A percentile compares a stretch with the other conserved stretches of the same genome.
Conservation (phyloP, 1,284 basidiomycete species). For the Vanrija sp. region DNA sequence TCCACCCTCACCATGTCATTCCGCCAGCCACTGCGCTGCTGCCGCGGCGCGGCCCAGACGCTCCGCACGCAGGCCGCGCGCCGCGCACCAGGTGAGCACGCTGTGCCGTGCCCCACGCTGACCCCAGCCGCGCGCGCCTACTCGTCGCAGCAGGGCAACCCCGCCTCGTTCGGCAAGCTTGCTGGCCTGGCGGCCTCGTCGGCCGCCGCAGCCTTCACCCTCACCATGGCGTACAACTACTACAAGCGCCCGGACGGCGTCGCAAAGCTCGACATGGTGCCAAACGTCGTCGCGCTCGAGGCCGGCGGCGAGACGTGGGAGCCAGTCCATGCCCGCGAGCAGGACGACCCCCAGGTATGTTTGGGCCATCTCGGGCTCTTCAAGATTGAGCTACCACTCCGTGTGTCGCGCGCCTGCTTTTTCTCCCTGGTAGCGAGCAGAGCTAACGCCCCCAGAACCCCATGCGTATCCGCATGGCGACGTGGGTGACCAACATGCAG, state of each 20-base stretch:
- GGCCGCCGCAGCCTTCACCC: slow-evolving; percentile 9
- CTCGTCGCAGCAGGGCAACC: background rate
- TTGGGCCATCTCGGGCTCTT: background rate
- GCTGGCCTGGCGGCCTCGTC: slow-evolving; percentile 3
- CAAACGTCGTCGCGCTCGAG: slow-evolving; percentile 29
- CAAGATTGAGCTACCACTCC: slow-evolving; percentile 13
- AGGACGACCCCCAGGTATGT: slow-evolving; percentile 46
- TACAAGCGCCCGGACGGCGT: background rate
- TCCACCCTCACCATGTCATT: slow-evolving; percentile 1
- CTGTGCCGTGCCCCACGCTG: too few species aligned
- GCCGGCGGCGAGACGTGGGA: slow-evolving; percentile 32
- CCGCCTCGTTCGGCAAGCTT: background rate
- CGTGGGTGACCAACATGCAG: slow-evolving; percentile 76
- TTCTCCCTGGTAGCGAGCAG: too few species aligned
- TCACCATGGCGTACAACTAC: slow-evolving; percentile 8
- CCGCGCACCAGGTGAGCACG: slow-evolving; percentile 4
- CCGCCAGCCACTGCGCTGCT: slow-evolving; percentile 8
- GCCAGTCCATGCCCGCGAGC: slow-evolving; percentile 39
- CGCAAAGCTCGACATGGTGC: slow-evolving; percentile 27
- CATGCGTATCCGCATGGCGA: slow-evolving; percentile 77
- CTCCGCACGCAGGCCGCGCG: background rate
- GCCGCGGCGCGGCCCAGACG: slow-evolving; percentile 3
- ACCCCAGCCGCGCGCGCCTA: slow-evolving; percentile 4
- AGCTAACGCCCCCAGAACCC: slow-evolving; percentile 40
- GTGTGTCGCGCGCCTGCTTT: slow-evolving; percentile 2